Conservation (phyloP, 225 moss, liverwort and hornwort species). For the Marchantia polymorpha region DNA sequence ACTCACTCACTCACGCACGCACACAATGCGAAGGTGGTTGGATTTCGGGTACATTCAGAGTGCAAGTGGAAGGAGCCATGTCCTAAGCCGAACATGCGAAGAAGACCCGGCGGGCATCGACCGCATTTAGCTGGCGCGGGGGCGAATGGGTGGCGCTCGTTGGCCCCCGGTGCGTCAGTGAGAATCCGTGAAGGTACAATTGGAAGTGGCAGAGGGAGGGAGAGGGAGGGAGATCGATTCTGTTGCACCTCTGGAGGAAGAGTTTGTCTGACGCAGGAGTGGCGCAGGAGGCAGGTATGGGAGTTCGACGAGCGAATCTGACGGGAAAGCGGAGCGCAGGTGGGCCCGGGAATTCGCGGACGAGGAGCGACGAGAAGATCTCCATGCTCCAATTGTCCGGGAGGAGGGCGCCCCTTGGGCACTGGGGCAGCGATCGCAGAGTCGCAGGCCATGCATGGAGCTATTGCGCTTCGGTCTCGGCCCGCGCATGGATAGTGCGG, state of each 20-base stretch:
- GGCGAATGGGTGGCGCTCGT: background rate
- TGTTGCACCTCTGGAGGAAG: background rate
- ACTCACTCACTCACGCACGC: no score
- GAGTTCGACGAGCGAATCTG: background rate
- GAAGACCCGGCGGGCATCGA: background rate
- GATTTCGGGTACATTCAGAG: background rate
- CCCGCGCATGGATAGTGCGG: background rate
- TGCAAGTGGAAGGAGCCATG: background rate
- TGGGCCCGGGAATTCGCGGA: constrained; percentile 5
- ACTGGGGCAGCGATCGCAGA: background rate
- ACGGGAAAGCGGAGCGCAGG: background rate
- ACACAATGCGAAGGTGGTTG: background rate
- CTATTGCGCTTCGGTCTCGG: background rate
- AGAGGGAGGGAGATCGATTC: background rate
- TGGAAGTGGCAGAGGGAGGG: background rate
- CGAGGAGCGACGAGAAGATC: constrained; percentile 6
- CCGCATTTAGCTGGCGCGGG: background rate
- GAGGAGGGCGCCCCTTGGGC: background rate
- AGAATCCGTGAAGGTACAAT: background rate
- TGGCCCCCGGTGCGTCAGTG: background rate
- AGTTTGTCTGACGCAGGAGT: background rate
- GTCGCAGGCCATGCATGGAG: background rate
- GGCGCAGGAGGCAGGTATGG: background rate
- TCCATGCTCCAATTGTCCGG: background rate
- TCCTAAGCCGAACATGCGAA: background rate